These are phyloP conservation scores for Jamesozyma gamospora DNA, from an alignment of 805 yeast species.

Conservation along the genomic window DNA sequence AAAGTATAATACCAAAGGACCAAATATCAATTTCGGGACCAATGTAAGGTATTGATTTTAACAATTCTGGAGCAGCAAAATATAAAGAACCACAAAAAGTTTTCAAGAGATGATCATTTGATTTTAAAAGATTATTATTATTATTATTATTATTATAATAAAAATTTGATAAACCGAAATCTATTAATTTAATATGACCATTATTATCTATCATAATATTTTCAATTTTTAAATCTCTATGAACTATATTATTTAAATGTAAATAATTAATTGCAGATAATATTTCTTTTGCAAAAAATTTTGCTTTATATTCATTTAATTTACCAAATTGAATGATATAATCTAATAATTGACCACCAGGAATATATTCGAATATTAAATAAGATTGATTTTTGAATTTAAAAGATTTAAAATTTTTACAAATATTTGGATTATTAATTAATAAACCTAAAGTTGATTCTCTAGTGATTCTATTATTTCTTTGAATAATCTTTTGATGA, in stretches of 20 bases:
- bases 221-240: conserved; percentile 92
- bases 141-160: conserved; percentile 37
- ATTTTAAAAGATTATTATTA: not conserved
- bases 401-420: conserved; percentile 83
- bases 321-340: conserved; percentile 95
- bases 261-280: conserved; percentile 88
- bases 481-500: conserved; percentile 72
- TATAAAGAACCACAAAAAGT: conserved; percentile 96
- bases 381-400: conserved; percentile 94
- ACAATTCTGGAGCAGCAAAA: conserved; percentile 95
- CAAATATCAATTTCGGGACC: conserved; percentile 98
- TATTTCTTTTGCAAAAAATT: conserved; percentile 87
- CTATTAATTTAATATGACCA: conserved; percentile 91
- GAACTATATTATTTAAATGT: conserved; percentile 89
- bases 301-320: conserved; percentile 81
- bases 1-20: conserved; percentile 95
- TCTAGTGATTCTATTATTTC: conserved; percentile 84
- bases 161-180: conserved; percentile 87
- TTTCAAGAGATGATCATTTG: conserved; percentile 37
- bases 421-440: conserved; percentile 81
- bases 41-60: conserved; percentile 81
- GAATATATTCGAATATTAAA: conserved; percentile 91
- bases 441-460: conserved; percentile 91
- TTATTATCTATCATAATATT: conserved; percentile 86
- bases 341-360: conserved; percentile 96